Base-by-base conservation (phyloP, 2,329 filamentous ascomycete genomes). In the Dryadomyces sulphureus region DNA sequence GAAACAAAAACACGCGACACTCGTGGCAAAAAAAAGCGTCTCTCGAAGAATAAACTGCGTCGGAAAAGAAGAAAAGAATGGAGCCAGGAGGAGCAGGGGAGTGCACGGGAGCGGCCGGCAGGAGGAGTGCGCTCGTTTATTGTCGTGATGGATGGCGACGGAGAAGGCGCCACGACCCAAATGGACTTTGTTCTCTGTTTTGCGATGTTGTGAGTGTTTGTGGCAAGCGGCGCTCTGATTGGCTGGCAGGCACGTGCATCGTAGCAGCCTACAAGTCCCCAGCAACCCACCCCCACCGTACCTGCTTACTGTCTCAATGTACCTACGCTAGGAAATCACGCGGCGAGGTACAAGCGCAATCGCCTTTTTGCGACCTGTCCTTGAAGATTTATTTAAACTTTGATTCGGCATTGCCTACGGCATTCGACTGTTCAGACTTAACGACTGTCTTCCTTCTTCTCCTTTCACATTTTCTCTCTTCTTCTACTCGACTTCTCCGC, bases 151-250 rank as follows among this genome's bases (percentile, higher is more conserved):
- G 35, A 42, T 39, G 41, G 32, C 30, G 19, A 39, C 41, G 27
- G 27, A n/a, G 27, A 8, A 12, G 32, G 39, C 35, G 32, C 14
- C 27, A 20, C 27, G 14, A 32, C 30, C 27, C 27, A 22, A 19
- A 35, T 11, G 17, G 25, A 43, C 22, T 3, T n/a, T 35, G 12
- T 36, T 25, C 5, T 32, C 34, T 50, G 53, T 51, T 53, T 62
- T 60, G 59, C 60, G 56, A 63, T 65, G 62, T 66, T 66, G 60
- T 66, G 62, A 62, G 64, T 47, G 40, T 22, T 45, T 21, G 41
- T 32, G 38, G n/a, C n/a, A 39, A 22, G n/a, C 24, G 9, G 22
- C 4, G 7, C 40, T 46, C 45, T 65, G 59, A 66, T 66, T 65
- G 64, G 63, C 54, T 56, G 47, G 39, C 45, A 35, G 49, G 27